Conservation (phyloP, 2,329 filamentous ascomycete species). For the Anisogramma anomala region DNA sequence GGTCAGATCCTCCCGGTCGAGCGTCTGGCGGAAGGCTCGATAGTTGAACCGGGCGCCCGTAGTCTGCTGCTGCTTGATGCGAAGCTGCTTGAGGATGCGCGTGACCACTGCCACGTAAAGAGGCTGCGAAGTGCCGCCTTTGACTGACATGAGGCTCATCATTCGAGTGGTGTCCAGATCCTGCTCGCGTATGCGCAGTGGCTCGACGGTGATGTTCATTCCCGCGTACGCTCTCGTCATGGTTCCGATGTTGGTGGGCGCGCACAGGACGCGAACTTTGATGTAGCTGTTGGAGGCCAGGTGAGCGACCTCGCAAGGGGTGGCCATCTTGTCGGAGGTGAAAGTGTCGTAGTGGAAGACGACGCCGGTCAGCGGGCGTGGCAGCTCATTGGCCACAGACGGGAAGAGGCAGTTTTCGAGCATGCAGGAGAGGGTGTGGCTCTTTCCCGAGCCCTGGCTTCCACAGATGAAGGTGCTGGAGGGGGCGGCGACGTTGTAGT, state of each 20-base stretch:
- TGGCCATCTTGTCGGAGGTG: constrained; percentile 33
- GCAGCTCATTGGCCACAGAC: constrained; percentile 32
- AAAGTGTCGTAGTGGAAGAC: constrained; percentile 56
- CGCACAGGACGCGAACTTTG: constrained; percentile 41
- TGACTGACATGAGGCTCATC: constrained; percentile 47
- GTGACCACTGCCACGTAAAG: constrained; percentile 47
- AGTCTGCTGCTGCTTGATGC: constrained; percentile 30
- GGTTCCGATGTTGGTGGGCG: constrained; percentile 37
- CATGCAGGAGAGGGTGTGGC: constrained; percentile 45
- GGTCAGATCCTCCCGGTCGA: constrained; percentile 29
- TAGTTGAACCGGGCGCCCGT: constrained; percentile 35
- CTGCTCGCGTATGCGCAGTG: constrained; percentile 37
- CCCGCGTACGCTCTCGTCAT: constrained; percentile 31
- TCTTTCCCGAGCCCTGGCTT: constrained; percentile 53
- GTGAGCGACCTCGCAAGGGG: constrained; percentile 49
- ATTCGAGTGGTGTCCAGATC: constrained; percentile 48
- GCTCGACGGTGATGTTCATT: constrained; percentile 36
- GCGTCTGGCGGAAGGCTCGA: constrained; percentile 28
- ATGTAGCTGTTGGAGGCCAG: constrained; percentile 33
- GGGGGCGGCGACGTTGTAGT: constrained; percentile 37
- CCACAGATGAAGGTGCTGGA: constrained; percentile 54
- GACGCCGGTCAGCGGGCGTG: constrained; percentile 43
- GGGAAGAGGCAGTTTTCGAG: constrained; percentile 45
- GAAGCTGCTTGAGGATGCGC: constrained; percentile 45
- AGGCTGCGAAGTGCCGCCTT: constrained; percentile 25